A percentile compares a stretch with the other conserved stretches of the same genome.
Evolutionary conservation across 139 green algal genomes (phyloP).

Genomic region (Penium margaritaceum): DNA sequence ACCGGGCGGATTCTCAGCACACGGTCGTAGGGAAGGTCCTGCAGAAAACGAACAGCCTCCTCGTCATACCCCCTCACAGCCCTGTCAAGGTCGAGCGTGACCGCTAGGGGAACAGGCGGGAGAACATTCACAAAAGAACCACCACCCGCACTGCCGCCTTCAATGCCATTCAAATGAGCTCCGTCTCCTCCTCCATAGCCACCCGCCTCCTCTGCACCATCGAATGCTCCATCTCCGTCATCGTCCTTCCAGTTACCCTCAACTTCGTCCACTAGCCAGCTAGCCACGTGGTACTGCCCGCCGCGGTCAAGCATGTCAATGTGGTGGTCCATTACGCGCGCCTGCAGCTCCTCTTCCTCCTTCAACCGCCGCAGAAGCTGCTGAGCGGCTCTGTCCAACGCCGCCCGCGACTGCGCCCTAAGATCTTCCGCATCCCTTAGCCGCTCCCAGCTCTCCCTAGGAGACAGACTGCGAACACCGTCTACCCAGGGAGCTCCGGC

Average conservation of each 20-base stretch:
- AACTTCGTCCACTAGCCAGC: slow-evolving; percentile 9
- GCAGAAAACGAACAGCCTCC: neutral
- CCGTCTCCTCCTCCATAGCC: neutral
- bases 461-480: too few species aligned
- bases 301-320: slow-evolving; percentile 10
- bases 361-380: neutral
- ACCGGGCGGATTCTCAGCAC: slow-evolving; percentile 4
- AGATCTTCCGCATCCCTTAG: too few species aligned
- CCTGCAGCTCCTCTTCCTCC: neutral
- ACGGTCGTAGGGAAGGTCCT: slow-evolving; percentile 6
- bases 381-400: neutral
- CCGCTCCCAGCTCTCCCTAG: too few species aligned
- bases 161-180: too few species aligned
- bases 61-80: neutral
- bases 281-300: slow-evolving; percentile 9
- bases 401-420: too few species aligned
- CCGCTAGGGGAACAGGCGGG: neutral
- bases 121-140: too few species aligned
- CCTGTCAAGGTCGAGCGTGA: neutral
- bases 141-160: neutral
- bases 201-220: neutral
- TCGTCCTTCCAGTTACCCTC: neutral
- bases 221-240: neutral
- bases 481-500: neutral
- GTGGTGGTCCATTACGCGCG: slow-evolving; percentile 8